phyloP scores from a whole-genome alignment of 768 basidiomycete genomes.

The Podaxis pistillaris region DNA sequence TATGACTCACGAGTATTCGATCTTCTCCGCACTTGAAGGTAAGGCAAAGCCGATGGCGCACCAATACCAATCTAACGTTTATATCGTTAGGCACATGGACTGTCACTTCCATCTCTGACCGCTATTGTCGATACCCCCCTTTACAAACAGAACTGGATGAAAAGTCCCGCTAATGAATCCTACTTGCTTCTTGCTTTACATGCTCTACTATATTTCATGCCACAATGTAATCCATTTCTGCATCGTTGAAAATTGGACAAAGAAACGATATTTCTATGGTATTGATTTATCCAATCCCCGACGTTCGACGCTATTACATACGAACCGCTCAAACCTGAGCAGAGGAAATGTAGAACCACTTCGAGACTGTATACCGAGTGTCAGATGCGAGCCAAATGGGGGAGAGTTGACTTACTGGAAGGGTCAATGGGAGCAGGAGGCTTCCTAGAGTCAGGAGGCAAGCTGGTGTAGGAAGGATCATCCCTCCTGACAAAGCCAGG shows the following conservation, averaged over 20 bases:
- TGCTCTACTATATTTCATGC: conserved; percentile 3
- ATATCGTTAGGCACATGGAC: conserved; percentile 75
- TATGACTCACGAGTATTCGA: conserved; percentile 74
- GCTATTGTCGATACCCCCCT: conserved; percentile 86
- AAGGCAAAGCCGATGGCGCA: conserved; percentile 21
- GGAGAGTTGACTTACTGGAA: conserved; percentile 59
- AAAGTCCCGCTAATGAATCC: conserved; percentile 1
- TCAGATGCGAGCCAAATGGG: conserved; percentile 3
- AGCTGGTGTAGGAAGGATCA: conserved; percentile 58
- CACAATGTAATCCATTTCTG: conserved; percentile 5
- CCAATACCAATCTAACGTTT: not conserved
- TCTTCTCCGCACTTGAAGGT: conserved; percentile 92
- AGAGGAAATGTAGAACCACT: conserved; percentile 95
- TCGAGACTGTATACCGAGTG: conserved; percentile 55
- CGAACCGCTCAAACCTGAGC: conserved; percentile 59
- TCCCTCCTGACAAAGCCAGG: conserved; percentile 63
- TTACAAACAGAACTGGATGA: conserved; percentile 49
- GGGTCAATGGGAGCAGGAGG: conserved; percentile 89
- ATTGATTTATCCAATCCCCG: conserved; percentile 17
- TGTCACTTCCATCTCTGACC: conserved; percentile 88
- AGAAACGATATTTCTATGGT: conserved; percentile 1
- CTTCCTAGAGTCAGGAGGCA: conserved; percentile 80
- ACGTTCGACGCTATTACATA: conserved; percentile 14
- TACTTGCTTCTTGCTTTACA: conserved; percentile 5
- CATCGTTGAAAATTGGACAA: conserved; percentile 1